Evolutionary conservation across 805 yeast species (phyloP).

Genomic region (Lipomyces orientalis): DNA sequence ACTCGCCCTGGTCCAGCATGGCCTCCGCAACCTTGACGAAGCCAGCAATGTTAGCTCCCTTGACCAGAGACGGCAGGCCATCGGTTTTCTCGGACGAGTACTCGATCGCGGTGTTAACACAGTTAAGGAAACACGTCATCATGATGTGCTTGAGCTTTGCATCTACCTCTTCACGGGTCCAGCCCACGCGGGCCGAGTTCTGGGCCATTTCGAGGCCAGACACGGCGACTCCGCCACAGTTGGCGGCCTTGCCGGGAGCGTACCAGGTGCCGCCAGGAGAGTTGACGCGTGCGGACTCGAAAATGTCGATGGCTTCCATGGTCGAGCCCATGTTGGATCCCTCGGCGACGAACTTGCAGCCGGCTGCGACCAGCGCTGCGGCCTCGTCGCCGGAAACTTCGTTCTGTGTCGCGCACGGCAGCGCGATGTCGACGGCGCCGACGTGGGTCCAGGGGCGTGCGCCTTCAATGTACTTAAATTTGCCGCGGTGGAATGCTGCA

Average conservation of each 20-base stretch:
- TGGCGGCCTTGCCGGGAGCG: constrained; percentile 99
- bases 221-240: constrained; percentile 99
- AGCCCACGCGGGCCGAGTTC: constrained; percentile 90
- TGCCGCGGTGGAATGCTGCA: constrained; percentile 40
- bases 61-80: constrained; percentile 89
- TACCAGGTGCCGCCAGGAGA: constrained; percentile 75
- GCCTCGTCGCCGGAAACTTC: constrained; percentile 98
- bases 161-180: constrained; percentile 95
- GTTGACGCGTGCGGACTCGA: constrained; percentile 61
- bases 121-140: constrained; percentile 90
- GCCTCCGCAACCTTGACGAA: constrained; percentile 98
- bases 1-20: constrained; percentile 97
- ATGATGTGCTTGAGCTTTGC: constrained; percentile 86
- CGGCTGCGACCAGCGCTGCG: constrained; percentile 87
- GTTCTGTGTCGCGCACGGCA: constrained; percentile 98
- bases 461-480: constrained; percentile 81
- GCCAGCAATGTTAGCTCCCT: constrained; percentile 99
- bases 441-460: constrained; percentile 96
- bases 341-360: constrained; percentile 93
- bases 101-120: constrained; percentile 82
- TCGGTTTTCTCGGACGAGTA: constrained; percentile 70
- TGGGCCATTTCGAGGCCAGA: constrained; percentile 99
- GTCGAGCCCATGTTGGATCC: constrained; percentile 99
- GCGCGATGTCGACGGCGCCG: constrained; percentile 91
- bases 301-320: constrained; percentile 92